Percentiles rank a stretch among this genome's conserved stretches.
These are phyloP conservation scores for Aristolochia californica DNA, from an alignment of 164 flowering plant genomes.

Conservation along the genomic window DNA sequence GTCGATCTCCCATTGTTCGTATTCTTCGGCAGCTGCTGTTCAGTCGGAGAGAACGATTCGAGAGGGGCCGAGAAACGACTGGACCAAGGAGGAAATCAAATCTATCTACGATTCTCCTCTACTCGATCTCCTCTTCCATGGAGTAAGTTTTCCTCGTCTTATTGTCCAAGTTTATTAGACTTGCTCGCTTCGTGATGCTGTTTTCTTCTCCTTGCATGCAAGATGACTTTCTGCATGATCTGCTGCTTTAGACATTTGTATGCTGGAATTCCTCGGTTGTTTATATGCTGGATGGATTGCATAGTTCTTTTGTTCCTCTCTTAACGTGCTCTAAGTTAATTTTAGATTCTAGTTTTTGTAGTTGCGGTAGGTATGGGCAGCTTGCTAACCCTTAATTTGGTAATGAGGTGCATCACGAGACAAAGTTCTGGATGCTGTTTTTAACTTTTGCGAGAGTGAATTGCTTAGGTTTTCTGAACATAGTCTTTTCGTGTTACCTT, in stretches of 20 bases:
- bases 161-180: background rate
- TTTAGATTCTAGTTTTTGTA: background rate
- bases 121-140: slow-evolving; percentile 94
- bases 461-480: too few species aligned
- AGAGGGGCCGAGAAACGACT: slow-evolving; percentile 74
- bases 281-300: background rate
- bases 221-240: background rate
- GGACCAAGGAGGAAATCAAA: slow-evolving; percentile 57
- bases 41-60: slow-evolving; percentile 64
- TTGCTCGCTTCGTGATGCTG: background rate
- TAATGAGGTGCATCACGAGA: too few species aligned
- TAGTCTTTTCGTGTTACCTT: too few species aligned
- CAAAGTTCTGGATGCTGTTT: too few species aligned
- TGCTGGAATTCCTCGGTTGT: background rate
- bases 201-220: background rate
- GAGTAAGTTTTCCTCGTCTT: slow-evolving; percentile 27
- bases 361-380: background rate
- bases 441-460: too few species aligned
- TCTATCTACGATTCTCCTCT: slow-evolving; percentile 77
- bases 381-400: too few species aligned
- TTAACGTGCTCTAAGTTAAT: background rate
- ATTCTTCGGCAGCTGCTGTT: slow-evolving; percentile 58
- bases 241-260: background rate
- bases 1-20: background rate
- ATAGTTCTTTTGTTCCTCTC: background rate